Percentiles rank a stretch among this genome's conserved stretches.
These are phyloP conservation scores for Ploettnerulaceae sp. DNA, from an alignment of 2,329 filamentous ascomycete species.

Conservation along the genomic window DNA sequence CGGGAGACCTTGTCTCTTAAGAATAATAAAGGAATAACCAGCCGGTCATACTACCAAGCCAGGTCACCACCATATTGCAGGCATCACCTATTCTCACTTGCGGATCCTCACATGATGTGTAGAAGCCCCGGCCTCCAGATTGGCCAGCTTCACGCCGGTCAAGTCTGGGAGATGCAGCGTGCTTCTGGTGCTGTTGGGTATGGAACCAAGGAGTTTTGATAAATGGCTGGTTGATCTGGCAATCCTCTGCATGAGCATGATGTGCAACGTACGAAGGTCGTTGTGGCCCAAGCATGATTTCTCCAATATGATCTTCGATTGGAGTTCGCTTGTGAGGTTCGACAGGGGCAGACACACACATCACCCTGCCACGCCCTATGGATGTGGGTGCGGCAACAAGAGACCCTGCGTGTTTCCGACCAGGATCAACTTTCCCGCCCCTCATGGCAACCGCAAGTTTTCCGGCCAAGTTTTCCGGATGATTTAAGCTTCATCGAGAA, in stretches of 20 bases:
- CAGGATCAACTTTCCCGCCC: constrained; percentile 4
- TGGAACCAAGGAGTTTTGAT: constrained; percentile 5
- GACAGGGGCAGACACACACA: neutral
- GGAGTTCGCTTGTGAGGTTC: constrained; percentile 4
- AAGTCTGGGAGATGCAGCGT: neutral
- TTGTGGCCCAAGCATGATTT: constrained; percentile 4
- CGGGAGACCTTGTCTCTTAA: constrained; percentile 24
- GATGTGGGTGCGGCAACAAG: constrained; percentile 1
- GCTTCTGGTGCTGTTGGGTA: constrained; percentile 6
- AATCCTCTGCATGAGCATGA: constrained; percentile 8
- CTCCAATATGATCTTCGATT: constrained; percentile 5
- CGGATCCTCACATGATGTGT: constrained; percentile 11
- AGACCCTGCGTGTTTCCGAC: neutral
- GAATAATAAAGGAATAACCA: constrained; percentile 10
- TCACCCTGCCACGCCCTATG: constrained; percentile 5
- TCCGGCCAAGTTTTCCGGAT: constrained; percentile 1
- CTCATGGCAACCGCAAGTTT: constrained; percentile 2
- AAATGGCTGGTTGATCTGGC: constrained; percentile 20
- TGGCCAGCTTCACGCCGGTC: neutral
- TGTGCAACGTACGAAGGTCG: neutral
- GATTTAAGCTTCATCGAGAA: constrained; percentile 6
- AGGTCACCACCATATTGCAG: neutral
- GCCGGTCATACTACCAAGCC: constrained; percentile 3
- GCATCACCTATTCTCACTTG: constrained; percentile 1
- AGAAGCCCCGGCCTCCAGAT: neutral